Base-by-base conservation (phyloP, 2,329 filamentous ascomycete species). In the Pezicula rhizophila region DNA sequence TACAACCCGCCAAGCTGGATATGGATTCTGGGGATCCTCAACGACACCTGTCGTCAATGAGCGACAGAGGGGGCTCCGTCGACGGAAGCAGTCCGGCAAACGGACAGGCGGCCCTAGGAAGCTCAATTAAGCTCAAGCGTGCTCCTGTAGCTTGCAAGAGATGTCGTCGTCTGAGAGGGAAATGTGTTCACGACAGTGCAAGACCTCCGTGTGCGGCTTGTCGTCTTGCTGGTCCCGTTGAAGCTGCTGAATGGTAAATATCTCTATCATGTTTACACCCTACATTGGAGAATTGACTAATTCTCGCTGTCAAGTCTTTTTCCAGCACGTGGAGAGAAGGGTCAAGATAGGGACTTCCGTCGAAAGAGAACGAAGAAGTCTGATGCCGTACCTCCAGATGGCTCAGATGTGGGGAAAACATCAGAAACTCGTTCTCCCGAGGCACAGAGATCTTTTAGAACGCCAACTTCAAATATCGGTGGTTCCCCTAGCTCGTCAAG, bases 161-260 rank as follows among this genome's bases (percentile, higher is more conserved):
- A 44, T 48, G 47, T 37, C 40, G 47, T 69, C 25, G 60, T 73
- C 8, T 68, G 65, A 45, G 66, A 33, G 42, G 18, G 8, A 52
- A 48, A 38, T 52, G 40, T 40, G 25, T 45, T 40, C 42, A 46
- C 17, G 18, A 38, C 17, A 47, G 46, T 44, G 48, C 45, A 15
- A n/a, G 31, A 33, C 18, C 35, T 5, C 37, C 47, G 2, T 47
- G 42, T 39, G 25, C 38, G n/a, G 33, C 37, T 17, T 46, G 26
- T 8, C 15, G 23, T 25, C 42, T 25, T 40, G 48, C 42, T 46
- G 52, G 50, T 25, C 11, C 28, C 46, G 17, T 45, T 45, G 41
- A 35, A 37, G 28, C 43, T 23, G 43, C 43, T 28, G 43, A 45
- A 37, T 45, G 43, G 41, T 42, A 25, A 26, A 17, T 14, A 12